phyloP scores from a whole-genome alignment of 73 alveolate genomes.

The Paramecium biaurelia region DNA sequence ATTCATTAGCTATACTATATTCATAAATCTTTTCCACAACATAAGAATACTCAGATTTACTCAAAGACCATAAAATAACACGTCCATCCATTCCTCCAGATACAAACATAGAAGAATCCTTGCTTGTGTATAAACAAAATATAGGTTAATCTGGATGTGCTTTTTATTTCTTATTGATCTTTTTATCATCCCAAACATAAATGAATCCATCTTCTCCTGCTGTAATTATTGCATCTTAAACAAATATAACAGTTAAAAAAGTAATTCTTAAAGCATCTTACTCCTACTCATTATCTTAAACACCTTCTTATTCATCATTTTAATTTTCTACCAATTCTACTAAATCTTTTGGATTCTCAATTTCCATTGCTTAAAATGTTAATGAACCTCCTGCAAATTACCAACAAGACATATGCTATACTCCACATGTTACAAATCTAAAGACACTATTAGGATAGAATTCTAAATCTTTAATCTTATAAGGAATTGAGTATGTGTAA shows the following conservation, averaged over 20 bases:
- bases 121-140: constrained; percentile 73
- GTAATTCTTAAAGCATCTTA: constrained; percentile 19
- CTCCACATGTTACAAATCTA: constrained; percentile 94
- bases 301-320: constrained; percentile 46
- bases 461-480: constrained; percentile 92
- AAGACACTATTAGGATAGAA: constrained; percentile 87
- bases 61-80: constrained; percentile 74
- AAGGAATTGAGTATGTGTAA: constrained; percentile 84
- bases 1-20: constrained; percentile 44
- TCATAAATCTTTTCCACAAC: constrained; percentile 60
- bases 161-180: constrained; percentile 73
- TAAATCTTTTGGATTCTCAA: constrained; percentile 57
- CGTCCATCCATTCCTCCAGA: constrained; percentile 91
- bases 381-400: constrained; percentile 60
- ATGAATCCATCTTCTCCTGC: constrained; percentile 63
- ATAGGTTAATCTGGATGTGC: constrained; percentile 85
- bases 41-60: constrained; percentile 58
- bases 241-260: constrained; percentile 55
- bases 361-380: constrained; percentile 61
- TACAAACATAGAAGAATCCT: constrained; percentile 71
- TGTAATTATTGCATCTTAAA: constrained; percentile 57
- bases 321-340: constrained; percentile 26
- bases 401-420: constrained; percentile 94
- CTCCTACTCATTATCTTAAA: constrained; percentile 45
- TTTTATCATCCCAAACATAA: constrained; percentile 75